phyloP scores from a whole-genome alignment of 352 stramenopile species.

The Phytophthora macrochlamydospora region DNA sequence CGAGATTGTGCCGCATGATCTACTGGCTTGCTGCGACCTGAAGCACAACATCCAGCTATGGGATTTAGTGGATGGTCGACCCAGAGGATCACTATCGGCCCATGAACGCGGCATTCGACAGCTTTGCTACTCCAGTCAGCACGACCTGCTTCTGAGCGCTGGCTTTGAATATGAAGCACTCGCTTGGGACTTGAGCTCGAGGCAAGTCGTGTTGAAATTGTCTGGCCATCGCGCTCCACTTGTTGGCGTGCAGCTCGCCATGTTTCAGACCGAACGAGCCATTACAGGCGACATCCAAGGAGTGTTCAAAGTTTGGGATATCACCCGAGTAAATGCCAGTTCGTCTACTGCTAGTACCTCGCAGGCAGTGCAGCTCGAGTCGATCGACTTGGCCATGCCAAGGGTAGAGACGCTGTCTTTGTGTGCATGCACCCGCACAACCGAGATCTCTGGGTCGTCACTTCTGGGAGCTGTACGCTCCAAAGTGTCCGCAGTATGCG shows the following conservation, averaged over 20 bases:
- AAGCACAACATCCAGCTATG: constrained; percentile 77
- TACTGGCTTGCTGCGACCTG: constrained; percentile 81
- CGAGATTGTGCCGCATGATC: constrained; percentile 72
- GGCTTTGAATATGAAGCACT: constrained; percentile 87
- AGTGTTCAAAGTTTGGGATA: constrained; percentile 89
- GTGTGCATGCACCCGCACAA: constrained; percentile 54
- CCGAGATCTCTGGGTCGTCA: constrained; percentile 68
- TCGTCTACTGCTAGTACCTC: constrained; percentile 36
- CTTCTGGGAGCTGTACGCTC: constrained; percentile 51
- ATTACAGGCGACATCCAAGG: constrained; percentile 77
- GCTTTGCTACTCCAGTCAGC: constrained; percentile 75
- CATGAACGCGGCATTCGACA: constrained; percentile 78
- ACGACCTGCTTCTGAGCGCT: constrained; percentile 79
- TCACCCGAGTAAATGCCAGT: constrained; percentile 47
- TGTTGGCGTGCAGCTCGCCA: constrained; percentile 68
- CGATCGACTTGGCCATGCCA: constrained; percentile 57
- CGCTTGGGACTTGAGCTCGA: constrained; percentile 82
- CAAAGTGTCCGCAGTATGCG: constrained; percentile 62
- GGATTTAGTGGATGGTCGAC: constrained; percentile 77
- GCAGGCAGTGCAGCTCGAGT: constrained; percentile 71
- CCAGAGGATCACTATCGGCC: constrained; percentile 54
- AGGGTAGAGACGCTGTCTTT: constrained; percentile 66
- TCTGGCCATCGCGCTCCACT: constrained; percentile 77
- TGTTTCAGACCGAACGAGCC: constrained; percentile 80
- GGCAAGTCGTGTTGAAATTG: constrained; percentile 72